phyloP scores from a whole-genome alignment of 768 basidiomycete species.

The Suillus bovinus region DNA sequence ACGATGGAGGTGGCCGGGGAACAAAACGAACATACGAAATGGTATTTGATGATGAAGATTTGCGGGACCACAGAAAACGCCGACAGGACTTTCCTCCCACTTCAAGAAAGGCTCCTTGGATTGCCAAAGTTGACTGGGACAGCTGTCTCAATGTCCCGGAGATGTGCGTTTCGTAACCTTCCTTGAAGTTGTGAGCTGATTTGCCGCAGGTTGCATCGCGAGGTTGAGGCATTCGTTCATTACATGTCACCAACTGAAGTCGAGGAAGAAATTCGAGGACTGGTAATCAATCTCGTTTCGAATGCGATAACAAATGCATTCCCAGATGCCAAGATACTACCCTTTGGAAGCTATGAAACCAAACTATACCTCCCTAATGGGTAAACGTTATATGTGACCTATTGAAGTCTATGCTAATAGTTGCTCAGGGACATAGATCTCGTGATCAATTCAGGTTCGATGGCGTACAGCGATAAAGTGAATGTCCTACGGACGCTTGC shows the following conservation, averaged over 20 bases:
- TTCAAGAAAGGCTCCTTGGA: constrained; percentile 69
- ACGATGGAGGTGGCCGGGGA: constrained; percentile 17
- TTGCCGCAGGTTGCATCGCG: constrained; percentile 69
- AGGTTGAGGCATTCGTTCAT: constrained; percentile 80
- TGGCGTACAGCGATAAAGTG: constrained; percentile 70
- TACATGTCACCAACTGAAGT: constrained; percentile 86
- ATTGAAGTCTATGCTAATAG: constrained; percentile 18
- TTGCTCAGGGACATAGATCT: constrained; percentile 86
- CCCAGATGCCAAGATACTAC: constrained; percentile 76
- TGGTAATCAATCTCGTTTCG: constrained; percentile 70
- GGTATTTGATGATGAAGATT: constrained; percentile 46
- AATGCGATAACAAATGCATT: constrained; percentile 63
- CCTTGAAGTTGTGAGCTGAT: constrained; percentile 13
- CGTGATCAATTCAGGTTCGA: constrained; percentile 77
- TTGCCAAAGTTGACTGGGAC: constrained; percentile 68
- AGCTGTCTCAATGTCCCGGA: constrained; percentile 77
- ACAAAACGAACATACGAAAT: constrained; percentile 50
- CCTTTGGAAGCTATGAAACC: constrained; percentile 93
- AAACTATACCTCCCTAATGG: constrained; percentile 91
- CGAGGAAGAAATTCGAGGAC: constrained; percentile 83
- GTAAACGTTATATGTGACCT: constrained; percentile 46
- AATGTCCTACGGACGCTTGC: constrained; percentile 77
- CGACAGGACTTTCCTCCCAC: constrained; percentile 52
- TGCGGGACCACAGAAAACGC: constrained; percentile 37
- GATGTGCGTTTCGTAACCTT: constrained; percentile 56